Percentiles rank a stretch among this genome's conserved stretches.
phyloP scores from a whole-genome alignment of 2,329 filamentous ascomycete genomes.

The Coniochaeta sp. region DNA sequence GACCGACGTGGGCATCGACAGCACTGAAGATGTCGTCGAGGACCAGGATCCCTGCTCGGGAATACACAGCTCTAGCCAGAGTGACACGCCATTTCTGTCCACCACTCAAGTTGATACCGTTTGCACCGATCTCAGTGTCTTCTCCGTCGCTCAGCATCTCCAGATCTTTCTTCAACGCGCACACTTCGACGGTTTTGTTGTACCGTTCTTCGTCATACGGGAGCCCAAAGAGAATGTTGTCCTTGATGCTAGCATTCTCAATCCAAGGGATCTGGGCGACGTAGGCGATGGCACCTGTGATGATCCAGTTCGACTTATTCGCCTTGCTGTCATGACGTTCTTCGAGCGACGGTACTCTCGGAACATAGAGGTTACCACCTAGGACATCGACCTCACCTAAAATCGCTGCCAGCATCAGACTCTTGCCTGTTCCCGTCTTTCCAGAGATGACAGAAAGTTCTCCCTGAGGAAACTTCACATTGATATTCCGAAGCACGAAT shows the following conservation, averaged over 20 bases:
- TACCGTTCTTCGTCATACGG: slow-evolving; percentile 65
- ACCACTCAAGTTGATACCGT: slow-evolving; percentile 77
- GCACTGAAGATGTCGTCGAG: slow-evolving; percentile 82
- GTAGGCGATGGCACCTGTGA: slow-evolving; percentile 62
- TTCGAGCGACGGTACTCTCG: slow-evolving; percentile 36
- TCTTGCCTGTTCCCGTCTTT: slow-evolving; percentile 73
- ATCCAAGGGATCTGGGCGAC: slow-evolving; percentile 81
- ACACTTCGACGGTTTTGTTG: slow-evolving; percentile 60
- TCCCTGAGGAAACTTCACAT: slow-evolving; percentile 57
- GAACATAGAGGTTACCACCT: slow-evolving; percentile 50
- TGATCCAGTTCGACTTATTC: slow-evolving; percentile 58
- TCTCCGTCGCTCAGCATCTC: slow-evolving; percentile 71
- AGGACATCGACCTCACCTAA: slow-evolving; percentile 69
- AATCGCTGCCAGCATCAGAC: slow-evolving; percentile 63
- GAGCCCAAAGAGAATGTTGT: slow-evolving; percentile 73
- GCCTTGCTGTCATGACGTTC: slow-evolving; percentile 57
- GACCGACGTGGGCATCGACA: slow-evolving; percentile 73
- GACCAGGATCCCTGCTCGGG: slow-evolving; percentile 65
- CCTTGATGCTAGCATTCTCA: slow-evolving; percentile 69
- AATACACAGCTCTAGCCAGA: slow-evolving; percentile 73
- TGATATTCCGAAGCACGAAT: slow-evolving; percentile 59
- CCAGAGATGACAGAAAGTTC: slow-evolving; percentile 70
- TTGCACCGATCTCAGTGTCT: slow-evolving; percentile 72
- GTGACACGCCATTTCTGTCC: slow-evolving; percentile 80
- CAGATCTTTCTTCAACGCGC: slow-evolving; percentile 68